phyloP scores from a whole-genome alignment of 495 filamentous ascomycete genomes.

The Sporormia fimetaria region DNA sequence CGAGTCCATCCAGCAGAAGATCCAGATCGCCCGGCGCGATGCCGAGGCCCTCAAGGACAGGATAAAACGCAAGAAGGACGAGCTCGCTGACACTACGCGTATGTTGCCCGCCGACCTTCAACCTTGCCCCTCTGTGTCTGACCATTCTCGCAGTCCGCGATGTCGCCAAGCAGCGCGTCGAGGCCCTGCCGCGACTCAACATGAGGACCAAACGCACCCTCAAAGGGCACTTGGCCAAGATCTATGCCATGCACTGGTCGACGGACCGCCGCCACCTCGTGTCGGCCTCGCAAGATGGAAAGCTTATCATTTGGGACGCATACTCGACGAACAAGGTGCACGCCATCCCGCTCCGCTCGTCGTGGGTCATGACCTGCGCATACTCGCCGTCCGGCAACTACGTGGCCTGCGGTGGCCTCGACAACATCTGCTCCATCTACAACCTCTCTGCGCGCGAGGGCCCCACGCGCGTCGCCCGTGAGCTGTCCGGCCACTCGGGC shows the following conservation, averaged over 20 bases:
- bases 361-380: conserved; percentile 99
- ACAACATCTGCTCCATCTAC: conserved; percentile 99
- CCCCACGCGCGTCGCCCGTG: conserved; percentile 88
- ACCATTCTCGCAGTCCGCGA: conserved; percentile 56
- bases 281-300: conserved; percentile 96
- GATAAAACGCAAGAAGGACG: conserved; percentile 99
- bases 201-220: conserved; percentile 94
- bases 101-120: conserved; percentile 44
- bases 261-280: conserved; percentile 96
- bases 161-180: conserved; percentile 79
- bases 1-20: conserved; percentile 74
- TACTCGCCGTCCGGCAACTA: conserved; percentile 98
- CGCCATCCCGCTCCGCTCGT: conserved; percentile 94
- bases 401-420: conserved; percentile 93
- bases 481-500: conserved; percentile 92
- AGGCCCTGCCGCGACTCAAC: conserved; percentile 76
- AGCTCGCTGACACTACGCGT: conserved; percentile 94
- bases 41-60: conserved; percentile 95
- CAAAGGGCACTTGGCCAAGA: conserved; percentile 97
- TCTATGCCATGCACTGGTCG: conserved; percentile 99
- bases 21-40: conserved; percentile 92
- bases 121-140: neutral
- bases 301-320: conserved; percentile 99
- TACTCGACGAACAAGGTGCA: conserved; percentile 99
- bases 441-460: conserved; percentile 94